Evolutionary conservation across 441 rosid genomes (phyloP).

Genomic region (Manihot esculenta): DNA sequence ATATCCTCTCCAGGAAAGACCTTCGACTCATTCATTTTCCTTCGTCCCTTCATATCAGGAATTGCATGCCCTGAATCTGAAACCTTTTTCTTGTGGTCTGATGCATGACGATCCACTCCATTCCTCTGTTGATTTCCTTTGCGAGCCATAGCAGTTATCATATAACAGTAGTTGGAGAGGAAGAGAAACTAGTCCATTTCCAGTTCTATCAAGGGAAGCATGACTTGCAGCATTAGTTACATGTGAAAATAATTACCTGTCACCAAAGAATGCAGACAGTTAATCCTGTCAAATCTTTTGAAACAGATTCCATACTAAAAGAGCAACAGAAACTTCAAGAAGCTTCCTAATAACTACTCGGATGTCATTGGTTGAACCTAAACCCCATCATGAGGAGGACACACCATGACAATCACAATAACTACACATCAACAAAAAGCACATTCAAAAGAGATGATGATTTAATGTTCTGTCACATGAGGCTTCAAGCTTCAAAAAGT

Average conservation of each 20-base stretch:
- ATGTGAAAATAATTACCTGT: slow-evolving; percentile 28
- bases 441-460: not conserved
- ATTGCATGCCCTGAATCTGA: slow-evolving; percentile 40
- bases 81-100: slow-evolving; percentile 50
- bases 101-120: slow-evolving; percentile 54
- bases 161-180: slow-evolving; percentile 6
- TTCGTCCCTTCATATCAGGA: slow-evolving; percentile 40
- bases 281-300: not conserved
- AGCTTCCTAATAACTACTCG: not conserved
- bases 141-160: slow-evolving; percentile 62
- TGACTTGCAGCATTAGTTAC: slow-evolving; percentile 17
- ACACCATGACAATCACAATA: not conserved
- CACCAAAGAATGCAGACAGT: slow-evolving; percentile 20
- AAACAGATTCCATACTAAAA: not conserved
- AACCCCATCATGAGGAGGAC: slow-evolving; percentile 1
- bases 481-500: not conserved
- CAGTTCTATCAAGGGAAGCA: slow-evolving; percentile 19
- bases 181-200: slow-evolving; percentile 29
- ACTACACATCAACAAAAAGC: not conserved
- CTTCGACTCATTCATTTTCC: slow-evolving; percentile 45
- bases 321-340: slow-evolving; percentile 8
- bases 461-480: not conserved
- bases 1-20: slow-evolving; percentile 43
- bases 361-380: not conserved
- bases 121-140: slow-evolving; percentile 80